Percentiles rank a stretch among this genome's conserved stretches.
Conservation (phyloP, 257 asterid species). For the Nicotiana obtusifolia region DNA sequence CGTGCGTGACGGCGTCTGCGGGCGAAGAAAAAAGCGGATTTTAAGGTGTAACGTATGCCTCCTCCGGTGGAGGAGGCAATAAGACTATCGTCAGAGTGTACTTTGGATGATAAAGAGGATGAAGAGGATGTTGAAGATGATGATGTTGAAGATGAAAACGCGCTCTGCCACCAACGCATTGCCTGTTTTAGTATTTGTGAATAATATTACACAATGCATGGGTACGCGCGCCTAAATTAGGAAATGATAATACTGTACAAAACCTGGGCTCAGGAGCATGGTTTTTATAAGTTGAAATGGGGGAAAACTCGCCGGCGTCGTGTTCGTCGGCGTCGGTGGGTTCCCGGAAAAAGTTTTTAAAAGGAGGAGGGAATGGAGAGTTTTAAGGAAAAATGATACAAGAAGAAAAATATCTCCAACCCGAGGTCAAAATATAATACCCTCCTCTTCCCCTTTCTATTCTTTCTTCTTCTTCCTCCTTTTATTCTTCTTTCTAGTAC, state of each 20-base stretch:
- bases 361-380: background rate
- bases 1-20: slow-evolving; percentile 30
- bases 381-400: background rate
- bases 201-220: background rate
- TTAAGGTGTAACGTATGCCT: slow-evolving; percentile 21
- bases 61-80: slow-evolving; percentile 6
- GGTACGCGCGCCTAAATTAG: background rate
- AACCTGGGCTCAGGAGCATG: background rate
- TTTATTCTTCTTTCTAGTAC: slow-evolving; percentile 2
- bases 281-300: background rate
- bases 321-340: background rate
- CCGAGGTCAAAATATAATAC: slow-evolving; percentile 11
- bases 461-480: slow-evolving; percentile 1
- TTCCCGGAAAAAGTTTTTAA: background rate
- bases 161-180: slow-evolving; percentile 19
- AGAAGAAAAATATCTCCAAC: slow-evolving; percentile 1
- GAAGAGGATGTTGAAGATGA: slow-evolving; percentile 22
- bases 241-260: background rate
- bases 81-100: slow-evolving; percentile 41
- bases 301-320: background rate
- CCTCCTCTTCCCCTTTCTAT: background rate
- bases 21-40: slow-evolving; percentile 26
- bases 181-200: background rate
- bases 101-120: slow-evolving; percentile 34
- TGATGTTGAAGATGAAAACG: slow-evolving; percentile 9